Evolutionary conservation across 352 stramenopile genomes (phyloP).

Genomic region (Hyaloperonospora arabidopsidis): DNA sequence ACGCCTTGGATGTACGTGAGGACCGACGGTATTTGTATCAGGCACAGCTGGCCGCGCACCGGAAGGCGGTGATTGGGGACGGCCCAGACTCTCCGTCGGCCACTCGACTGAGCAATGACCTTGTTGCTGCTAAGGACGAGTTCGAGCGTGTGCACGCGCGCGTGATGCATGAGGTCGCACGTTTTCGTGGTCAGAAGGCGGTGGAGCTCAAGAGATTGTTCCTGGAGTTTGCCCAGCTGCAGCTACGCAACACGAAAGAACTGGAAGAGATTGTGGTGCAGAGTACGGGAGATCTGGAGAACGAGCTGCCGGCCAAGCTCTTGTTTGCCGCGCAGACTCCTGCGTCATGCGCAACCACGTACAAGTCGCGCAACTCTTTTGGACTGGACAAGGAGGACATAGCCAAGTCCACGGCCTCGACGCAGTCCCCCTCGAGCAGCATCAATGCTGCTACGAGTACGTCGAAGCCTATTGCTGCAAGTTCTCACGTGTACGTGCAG

Average conservation of each 20-base stretch:
- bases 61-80: slow-evolving; percentile 21
- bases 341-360: slow-evolving; percentile 30
- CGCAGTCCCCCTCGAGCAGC: not conserved
- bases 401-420: slow-evolving; percentile 1
- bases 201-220: slow-evolving; percentile 68
- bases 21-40: slow-evolving; percentile 76
- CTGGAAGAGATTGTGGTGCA: slow-evolving; percentile 40
- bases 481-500: no score
- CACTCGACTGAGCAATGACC: slow-evolving; percentile 34
- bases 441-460: no score
- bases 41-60: slow-evolving; percentile 53
- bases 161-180: slow-evolving; percentile 65
- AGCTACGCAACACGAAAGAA: slow-evolving; percentile 44
- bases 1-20: slow-evolving; percentile 63
- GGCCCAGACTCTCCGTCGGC: slow-evolving; percentile 27
- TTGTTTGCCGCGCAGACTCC: slow-evolving; percentile 33
- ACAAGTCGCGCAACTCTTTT: slow-evolving; percentile 37
- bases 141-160: slow-evolving; percentile 69
- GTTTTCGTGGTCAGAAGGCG: slow-evolving; percentile 69
- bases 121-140: slow-evolving; percentile 60
- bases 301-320: slow-evolving; percentile 33
- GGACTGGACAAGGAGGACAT: slow-evolving; percentile 35
- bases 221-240: slow-evolving; percentile 55
- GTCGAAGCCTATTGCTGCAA: no score
- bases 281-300: slow-evolving; percentile 38